These are phyloP conservation scores for Xylaria intraflava DNA, from an alignment of 495 filamentous ascomycete genomes.

Conservation along the genomic window DNA sequence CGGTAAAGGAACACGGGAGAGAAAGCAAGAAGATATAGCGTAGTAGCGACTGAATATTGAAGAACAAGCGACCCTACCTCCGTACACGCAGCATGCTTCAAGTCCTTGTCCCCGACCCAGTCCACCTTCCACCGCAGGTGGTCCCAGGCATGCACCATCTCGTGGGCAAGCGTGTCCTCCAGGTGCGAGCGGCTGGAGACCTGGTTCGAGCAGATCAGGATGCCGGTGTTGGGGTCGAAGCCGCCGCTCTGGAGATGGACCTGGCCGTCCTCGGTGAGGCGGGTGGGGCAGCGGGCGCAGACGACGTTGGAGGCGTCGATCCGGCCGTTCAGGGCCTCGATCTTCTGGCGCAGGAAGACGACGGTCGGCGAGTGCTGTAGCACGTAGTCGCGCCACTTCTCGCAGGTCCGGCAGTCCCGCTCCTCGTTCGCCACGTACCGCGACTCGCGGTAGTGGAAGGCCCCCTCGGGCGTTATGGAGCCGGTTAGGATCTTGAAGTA, in stretches of 20 bases:
- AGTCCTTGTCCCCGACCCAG: slow-evolving; percentile 54
- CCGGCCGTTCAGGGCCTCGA: slow-evolving; percentile 65
- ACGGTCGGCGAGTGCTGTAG: slow-evolving; percentile 78
- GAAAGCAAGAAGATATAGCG: neutral
- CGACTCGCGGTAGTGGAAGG: slow-evolving; percentile 62
- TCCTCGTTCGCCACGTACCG: slow-evolving; percentile 60
- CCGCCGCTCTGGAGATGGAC: slow-evolving; percentile 59
- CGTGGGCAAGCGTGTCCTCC: slow-evolving; percentile 92
- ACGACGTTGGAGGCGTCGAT: slow-evolving; percentile 68
- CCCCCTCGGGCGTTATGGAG: slow-evolving; percentile 59
- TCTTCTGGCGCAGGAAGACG: slow-evolving; percentile 73
- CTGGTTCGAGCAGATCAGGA: slow-evolving; percentile 84
- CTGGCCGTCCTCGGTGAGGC: slow-evolving; percentile 35
- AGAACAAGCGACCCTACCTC: no score
- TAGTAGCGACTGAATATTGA: no score
- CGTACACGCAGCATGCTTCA: slow-evolving; percentile 90
- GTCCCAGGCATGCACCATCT: slow-evolving; percentile 97
- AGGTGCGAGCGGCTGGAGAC: slow-evolving; percentile 65
- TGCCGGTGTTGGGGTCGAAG: slow-evolving; percentile 76
- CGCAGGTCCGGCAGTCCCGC: slow-evolving; percentile 68
- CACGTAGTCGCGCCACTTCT: slow-evolving; percentile 69
- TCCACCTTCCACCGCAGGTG: slow-evolving; percentile 86
- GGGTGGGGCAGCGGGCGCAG: slow-evolving; percentile 65
- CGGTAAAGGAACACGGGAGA: neutral
- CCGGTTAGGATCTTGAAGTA: slow-evolving; percentile 72